phyloP scores from a whole-genome alignment of 108 stramenopile species.

The Nitzschia sp. region DNA sequence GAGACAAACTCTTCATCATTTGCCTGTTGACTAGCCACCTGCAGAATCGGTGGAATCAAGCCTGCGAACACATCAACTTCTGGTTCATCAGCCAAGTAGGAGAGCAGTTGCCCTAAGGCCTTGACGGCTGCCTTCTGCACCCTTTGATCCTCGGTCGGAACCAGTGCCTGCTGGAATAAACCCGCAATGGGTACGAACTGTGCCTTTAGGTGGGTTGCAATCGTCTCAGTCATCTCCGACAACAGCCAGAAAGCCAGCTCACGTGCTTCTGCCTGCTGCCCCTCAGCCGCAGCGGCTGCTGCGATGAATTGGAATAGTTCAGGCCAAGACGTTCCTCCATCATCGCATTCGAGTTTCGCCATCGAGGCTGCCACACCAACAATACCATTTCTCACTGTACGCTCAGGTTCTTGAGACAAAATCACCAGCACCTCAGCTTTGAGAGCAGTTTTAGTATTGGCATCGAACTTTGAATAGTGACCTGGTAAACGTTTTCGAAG shows the following conservation, averaged over 20 bases:
- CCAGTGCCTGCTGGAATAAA: conserved; percentile 76
- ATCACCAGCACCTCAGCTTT: conserved; percentile 70
- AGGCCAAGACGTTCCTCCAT: conserved; percentile 69
- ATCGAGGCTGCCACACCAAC: conserved; percentile 79
- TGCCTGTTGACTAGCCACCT: conserved; percentile 70
- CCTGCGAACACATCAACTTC: conserved; percentile 71
- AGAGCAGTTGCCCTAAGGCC: conserved; percentile 78
- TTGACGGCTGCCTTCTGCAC: conserved; percentile 86
- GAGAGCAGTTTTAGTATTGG: conserved; percentile 48
- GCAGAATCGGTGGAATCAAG: conserved; percentile 76
- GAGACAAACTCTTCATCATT: conserved; percentile 80
- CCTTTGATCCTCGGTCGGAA: conserved; percentile 47
- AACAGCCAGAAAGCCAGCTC: conserved; percentile 93
- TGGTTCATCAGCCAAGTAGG: conserved; percentile 73
- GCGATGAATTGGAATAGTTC: conserved; percentile 84
- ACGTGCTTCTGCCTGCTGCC: conserved; percentile 62
- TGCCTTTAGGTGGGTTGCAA: conserved; percentile 77
- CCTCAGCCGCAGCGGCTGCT: conserved; percentile 46
- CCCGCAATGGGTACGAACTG: conserved; percentile 75
- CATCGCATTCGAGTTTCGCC: conserved; percentile 60
- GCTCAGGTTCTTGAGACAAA: conserved; percentile 77
- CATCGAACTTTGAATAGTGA: conserved; percentile 80
- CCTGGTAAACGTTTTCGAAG: conserved; percentile 85
- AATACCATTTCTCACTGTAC: conserved; percentile 79
- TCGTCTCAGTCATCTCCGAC: conserved; percentile 92